Evolutionary conservation across 2,329 filamentous ascomycete species (phyloP).

Genomic region (Aspergillus tamarii): DNA sequence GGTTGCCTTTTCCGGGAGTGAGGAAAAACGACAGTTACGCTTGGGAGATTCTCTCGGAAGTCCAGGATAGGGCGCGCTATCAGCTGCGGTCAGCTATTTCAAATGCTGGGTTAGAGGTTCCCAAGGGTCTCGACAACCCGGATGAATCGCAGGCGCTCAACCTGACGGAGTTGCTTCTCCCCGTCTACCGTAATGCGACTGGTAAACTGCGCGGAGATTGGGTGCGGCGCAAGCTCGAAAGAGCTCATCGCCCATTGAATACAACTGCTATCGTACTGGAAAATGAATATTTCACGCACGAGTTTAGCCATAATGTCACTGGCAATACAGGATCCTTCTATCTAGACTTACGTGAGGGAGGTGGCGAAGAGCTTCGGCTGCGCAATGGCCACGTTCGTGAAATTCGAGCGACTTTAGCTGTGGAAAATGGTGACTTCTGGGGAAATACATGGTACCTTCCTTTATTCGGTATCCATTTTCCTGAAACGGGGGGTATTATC

Average conservation of each 20-base stretch:
- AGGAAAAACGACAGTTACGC: conserved; percentile 72
- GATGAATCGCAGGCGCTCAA: conserved; percentile 33
- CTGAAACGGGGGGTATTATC: conserved; percentile 75
- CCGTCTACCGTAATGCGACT: conserved; percentile 77
- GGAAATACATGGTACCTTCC: conserved; percentile 79
- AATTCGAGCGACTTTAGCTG: conserved; percentile 68
- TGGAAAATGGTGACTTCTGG: conserved; percentile 71
- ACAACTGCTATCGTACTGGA: conserved; percentile 66
- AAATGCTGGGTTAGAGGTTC: conserved; percentile 35
- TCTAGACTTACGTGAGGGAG: conserved; percentile 65
- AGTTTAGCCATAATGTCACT: conserved; percentile 81
- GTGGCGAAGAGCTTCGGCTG: conserved; percentile 40
- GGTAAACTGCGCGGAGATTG: conserved; percentile 78
- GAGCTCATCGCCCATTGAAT: conserved; percentile 60
- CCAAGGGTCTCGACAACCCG: conserved; percentile 30
- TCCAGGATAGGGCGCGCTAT: conserved; percentile 66
- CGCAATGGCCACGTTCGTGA: conserved; percentile 63
- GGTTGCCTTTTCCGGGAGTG: conserved; percentile 77
- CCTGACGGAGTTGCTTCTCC: conserved; percentile 47
- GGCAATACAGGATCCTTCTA: conserved; percentile 70
- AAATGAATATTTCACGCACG: conserved; percentile 66
- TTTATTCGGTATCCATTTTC: conserved; percentile 84
- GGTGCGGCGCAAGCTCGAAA: conserved; percentile 61
- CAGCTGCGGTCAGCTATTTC: conserved; percentile 47
- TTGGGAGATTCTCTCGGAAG: conserved; percentile 72